A percentile compares a stretch with the other conserved stretches of the same genome.
Conservation (phyloP, 805 yeast genomes). For the Scheffersomyces spartinae region DNA sequence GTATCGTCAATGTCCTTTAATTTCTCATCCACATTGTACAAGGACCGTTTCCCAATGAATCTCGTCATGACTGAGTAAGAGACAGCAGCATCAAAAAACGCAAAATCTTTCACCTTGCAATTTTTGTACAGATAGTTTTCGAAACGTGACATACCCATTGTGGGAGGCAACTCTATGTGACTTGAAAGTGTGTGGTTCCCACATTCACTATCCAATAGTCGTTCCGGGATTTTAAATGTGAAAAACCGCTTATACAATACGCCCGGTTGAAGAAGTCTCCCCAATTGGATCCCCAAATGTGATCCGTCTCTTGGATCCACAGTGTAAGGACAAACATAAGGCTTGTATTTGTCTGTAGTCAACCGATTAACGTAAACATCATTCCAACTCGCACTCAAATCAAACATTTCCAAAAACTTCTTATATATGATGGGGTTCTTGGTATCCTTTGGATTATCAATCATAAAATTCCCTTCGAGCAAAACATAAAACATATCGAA, state of each 20-base stretch:
- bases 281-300: slow-evolving; percentile 7
- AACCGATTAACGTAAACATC: slow-evolving; percentile 17
- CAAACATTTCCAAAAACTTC: slow-evolving; percentile 23
- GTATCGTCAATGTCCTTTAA: slow-evolving; percentile 9
- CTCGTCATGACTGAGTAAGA: slow-evolving; percentile 23
- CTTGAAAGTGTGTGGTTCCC: slow-evolving; percentile 15
- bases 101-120: slow-evolving; percentile 16
- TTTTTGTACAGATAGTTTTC: slow-evolving; percentile 5
- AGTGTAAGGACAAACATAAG: slow-evolving; percentile 7
- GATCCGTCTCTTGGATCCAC: slow-evolving; percentile 18
- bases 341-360: slow-evolving; percentile 11
- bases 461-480: slow-evolving; percentile 23
- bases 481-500: slow-evolving; percentile 31
- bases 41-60: slow-evolving; percentile 27
- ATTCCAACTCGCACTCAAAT: slow-evolving; percentile 26
- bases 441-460: slow-evolving; percentile 6
- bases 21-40: slow-evolving; percentile 13
- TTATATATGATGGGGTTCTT: slow-evolving; percentile 6
- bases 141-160: slow-evolving; percentile 13
- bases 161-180: slow-evolving; percentile 26
- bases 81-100: slow-evolving; percentile 13
- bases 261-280: slow-evolving; percentile 9
- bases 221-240: slow-evolving; percentile 27
- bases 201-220: slow-evolving; percentile 26
- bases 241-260: slow-evolving; percentile 23